phyloP scores from a whole-genome alignment of 257 asterid species.

The Solanum habrochaites region DNA sequence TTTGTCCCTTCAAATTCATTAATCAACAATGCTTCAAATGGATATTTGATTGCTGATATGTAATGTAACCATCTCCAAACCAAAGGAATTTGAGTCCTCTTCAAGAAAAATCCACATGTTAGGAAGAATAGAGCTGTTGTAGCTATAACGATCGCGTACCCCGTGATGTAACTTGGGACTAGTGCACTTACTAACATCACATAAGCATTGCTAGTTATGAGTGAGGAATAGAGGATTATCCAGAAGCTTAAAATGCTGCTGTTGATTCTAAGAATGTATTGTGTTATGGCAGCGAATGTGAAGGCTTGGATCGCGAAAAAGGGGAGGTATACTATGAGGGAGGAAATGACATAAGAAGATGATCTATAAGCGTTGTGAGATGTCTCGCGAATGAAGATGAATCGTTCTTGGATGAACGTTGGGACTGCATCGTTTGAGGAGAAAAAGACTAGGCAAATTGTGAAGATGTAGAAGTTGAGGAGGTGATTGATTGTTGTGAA shows the following conservation, averaged over 20 bases:
- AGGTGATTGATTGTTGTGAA: constrained; percentile 54
- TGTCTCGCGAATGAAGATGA: constrained; percentile 82
- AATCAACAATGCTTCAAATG: constrained; percentile 72
- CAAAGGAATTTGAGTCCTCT: constrained; percentile 49
- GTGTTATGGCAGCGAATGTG: constrained; percentile 62
- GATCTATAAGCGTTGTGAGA: constrained; percentile 82
- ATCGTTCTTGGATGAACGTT: constrained; percentile 73
- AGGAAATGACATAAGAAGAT: constrained; percentile 70
- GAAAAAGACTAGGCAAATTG: constrained; percentile 68
- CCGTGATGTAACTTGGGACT: constrained; percentile 80
- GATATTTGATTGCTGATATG: constrained; percentile 82
- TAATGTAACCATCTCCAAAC: constrained; percentile 83
- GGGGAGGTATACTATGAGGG: constrained; percentile 80
- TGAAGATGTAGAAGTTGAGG: constrained; percentile 71
- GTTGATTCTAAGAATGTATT: constrained; percentile 36
- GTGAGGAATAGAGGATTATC: constrained; percentile 66
- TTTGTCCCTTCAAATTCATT: constrained; percentile 58
- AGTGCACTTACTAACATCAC: constrained; percentile 84
- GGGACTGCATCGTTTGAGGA: constrained; percentile 90
- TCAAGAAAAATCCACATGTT: constrained; percentile 80
- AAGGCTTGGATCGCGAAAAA: constrained; percentile 72
- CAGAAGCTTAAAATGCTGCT: constrained; percentile 44
- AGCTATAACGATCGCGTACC: constrained; percentile 82
- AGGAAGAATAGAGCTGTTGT: constrained; percentile 87
- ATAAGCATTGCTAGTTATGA: constrained; percentile 76